Evolutionary conservation across 352 stramenopile species (phyloP), one percentile per base, ranked within the genome.

Genomic region (Phytophthora pinifolia): DNA sequence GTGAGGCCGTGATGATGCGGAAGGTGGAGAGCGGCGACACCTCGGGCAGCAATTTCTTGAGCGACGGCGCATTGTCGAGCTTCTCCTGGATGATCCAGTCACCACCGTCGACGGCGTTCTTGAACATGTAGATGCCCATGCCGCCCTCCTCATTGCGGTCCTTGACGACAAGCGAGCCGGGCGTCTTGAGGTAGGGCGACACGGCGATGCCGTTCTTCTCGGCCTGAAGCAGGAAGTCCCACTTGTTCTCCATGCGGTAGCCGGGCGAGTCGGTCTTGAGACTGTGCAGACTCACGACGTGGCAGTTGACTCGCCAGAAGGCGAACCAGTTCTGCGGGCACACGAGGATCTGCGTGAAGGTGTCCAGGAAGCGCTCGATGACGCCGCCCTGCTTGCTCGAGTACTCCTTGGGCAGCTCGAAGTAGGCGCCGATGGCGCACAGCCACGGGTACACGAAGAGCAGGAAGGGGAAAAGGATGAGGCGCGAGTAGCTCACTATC

Each of bases 191-290:
- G 74, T 96, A 98, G 8, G 96, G 96, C 32, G 90, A 96, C 31
- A 99, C 82, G 5, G 96, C 94, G 25, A 99, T 96, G 34, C 75
- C 80, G 33, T 86, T 62, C 59, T 96, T 92, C 31, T 92, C 76
- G n/a, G 90, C 85, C 58, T 98, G 80, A 30, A 96, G 67, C 2
- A 99, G 69, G 65, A 99, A 99, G 48, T 97, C 97, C 96, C 96
- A 99, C 76, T 99, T 99, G 79, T 98, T 98, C 74, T 98, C 96
- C 90, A 98, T 98, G 44, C 84, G 60, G 72, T 99, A 99, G 42
- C 88, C 92, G 2, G 76, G 63, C 13, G 89, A 96, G 63, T 96
- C 77, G 33, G 89, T 98, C 55, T 98, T 84, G 34, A 97, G 79
- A 42, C 92, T 89, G 82, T 99, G 96, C 54, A 97, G 80, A 60